phyloP scores from a whole-genome alignment of 2,329 filamentous ascomycete genomes.

The Ceratocystis colombiana region DNA sequence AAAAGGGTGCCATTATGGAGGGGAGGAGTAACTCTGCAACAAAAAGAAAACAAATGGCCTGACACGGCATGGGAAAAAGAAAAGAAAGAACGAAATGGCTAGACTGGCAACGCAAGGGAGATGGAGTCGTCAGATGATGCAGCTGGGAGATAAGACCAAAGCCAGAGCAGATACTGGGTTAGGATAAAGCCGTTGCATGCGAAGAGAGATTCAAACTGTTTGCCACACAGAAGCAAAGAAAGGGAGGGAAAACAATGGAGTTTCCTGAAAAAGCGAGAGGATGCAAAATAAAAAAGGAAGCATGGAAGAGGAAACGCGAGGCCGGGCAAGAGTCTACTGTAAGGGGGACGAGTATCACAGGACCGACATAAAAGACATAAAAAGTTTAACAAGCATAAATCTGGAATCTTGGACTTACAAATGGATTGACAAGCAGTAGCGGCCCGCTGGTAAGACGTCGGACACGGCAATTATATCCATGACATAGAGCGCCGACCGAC shows the following conservation, averaged over 20 bases:
- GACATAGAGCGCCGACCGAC: not conserved
- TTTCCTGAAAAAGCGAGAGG: not conserved
- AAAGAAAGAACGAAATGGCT: not conserved
- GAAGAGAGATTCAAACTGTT: constrained; percentile 1
- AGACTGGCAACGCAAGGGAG: not conserved
- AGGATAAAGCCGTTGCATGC: not conserved
- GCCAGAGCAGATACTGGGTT: not conserved
- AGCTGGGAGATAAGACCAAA: not conserved
- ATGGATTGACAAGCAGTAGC: not conserved
- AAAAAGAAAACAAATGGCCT: constrained; percentile 14
- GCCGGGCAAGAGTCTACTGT: not conserved
- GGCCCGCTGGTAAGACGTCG: not conserved
- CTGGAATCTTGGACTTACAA: not conserved
- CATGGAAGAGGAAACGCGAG: not conserved
- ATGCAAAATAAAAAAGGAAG: not conserved
- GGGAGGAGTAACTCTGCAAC: not conserved
- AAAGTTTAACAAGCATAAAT: not conserved
- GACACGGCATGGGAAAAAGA: not conserved
- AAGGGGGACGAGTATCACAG: not conserved
- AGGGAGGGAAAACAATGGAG: not conserved
- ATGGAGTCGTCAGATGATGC: not conserved
- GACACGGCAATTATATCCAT: not conserved
- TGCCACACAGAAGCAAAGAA: not conserved
- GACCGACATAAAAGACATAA: not conserved
- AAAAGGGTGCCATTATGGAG: not conserved